Base-by-base conservation (phyloP, 2,329 filamentous ascomycete genomes). In the Trichoderma semiorbis region DNA sequence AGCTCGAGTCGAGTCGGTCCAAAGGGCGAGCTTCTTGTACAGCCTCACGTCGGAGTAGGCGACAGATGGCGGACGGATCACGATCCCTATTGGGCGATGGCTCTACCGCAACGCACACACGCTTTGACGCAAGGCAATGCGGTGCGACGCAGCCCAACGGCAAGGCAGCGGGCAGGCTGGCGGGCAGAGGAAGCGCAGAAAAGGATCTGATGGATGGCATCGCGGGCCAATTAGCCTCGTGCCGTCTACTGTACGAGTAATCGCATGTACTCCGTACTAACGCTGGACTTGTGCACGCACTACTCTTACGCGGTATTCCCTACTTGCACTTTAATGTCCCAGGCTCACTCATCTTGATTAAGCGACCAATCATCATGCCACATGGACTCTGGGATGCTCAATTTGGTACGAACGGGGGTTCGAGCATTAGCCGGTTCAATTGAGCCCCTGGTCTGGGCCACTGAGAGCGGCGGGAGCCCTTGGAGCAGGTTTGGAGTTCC, bases 371-470 rank as follows among this genome's bases (percentile, higher is more conserved):
- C 58, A 69, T 21, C 26, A 62, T n/a, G 57, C 57, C 67, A 53
- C 67, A 69, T 69, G 67, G 67, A 62, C 67, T 69, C 67, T 16
- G 21, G 67, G 67, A 69, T 69, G 57, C 67, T 69, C 57, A 62
- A 69, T 69, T 62, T 69, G 67, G 67, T 39, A 62, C 67, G 57
- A 69, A 69, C 57, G 39, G 67, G 67, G 67, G 57, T 47, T 47
- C 47, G 66, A 61, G 28, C 28, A 63, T 53, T 70, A 57, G 68
- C 68, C 68, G 68, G 60, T 39, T 70, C 58, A 64, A 55, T 70
- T 57, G 43, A 32, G 60, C 57, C 58, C 68, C 67, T 16, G 47
- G 60, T 36, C 43, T 64, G 47, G 68, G 60, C 68, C 68, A 70
- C 60, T 70, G 32, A 69, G 67, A 53, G 57, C 28, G 57, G 43